Conservation (phyloP, 1,139 yeast genomes). For the Kazachstania sp. region DNA sequence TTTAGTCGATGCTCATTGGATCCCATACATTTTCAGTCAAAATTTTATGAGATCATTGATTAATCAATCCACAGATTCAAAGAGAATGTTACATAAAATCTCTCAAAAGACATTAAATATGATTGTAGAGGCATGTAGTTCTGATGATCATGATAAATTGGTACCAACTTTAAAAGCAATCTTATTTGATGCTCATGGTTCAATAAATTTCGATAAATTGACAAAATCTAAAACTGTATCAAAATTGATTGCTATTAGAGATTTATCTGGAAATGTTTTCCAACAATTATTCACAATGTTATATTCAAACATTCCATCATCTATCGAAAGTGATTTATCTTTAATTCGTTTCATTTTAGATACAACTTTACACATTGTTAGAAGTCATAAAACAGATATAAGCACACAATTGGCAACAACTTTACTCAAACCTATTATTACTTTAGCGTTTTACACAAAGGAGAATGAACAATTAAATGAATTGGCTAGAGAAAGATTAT, state of each 20-base stretch:
- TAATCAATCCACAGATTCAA: constrained; percentile 64
- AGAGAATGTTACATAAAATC: constrained; percentile 58
- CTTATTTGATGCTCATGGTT: constrained; percentile 44
- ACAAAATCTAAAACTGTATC: constrained; percentile 68
- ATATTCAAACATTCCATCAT: constrained; percentile 4
- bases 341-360: constrained; percentile 54
- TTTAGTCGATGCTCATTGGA: constrained; percentile 30
- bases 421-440: constrained; percentile 45
- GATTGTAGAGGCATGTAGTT: constrained; percentile 34
- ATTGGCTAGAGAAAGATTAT: constrained; percentile 51
- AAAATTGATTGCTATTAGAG: constrained; percentile 34
- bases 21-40: constrained; percentile 48
- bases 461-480: constrained; percentile 20
- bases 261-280: constrained; percentile 23
- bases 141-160: constrained; percentile 36
- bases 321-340: constrained; percentile 30
- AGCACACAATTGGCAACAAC: constrained; percentile 21
- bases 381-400: constrained; percentile 36
- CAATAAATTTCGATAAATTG: constrained; percentile 66
- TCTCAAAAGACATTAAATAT: constrained; percentile 45
- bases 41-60: constrained; percentile 68
- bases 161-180: constrained; percentile 43
- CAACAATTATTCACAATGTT: constrained; percentile 24
- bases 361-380: constrained; percentile 48
- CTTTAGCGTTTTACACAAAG: constrained; percentile 46